Evolutionary conservation across 2,329 filamentous ascomycete species (phyloP).

Genomic region (Coniochaeta sp.): DNA sequence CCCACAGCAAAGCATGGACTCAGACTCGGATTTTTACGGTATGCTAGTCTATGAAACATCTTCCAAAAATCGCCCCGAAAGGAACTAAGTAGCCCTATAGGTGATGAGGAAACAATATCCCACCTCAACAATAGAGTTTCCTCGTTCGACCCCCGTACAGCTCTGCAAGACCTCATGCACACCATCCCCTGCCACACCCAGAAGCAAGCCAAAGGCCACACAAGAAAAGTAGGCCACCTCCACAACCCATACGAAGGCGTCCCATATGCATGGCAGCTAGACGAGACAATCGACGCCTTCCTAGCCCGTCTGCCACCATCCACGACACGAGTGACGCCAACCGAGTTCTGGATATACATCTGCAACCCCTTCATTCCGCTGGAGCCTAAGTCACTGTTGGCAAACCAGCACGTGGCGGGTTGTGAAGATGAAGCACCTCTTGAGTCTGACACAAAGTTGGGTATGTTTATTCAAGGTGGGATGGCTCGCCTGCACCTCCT

Average conservation of each 20-base stretch:
- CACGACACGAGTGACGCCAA: constrained; percentile 39
- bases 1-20: constrained; percentile 23
- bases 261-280: constrained; percentile 47
- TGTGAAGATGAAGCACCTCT: constrained; percentile 42
- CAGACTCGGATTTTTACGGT: constrained; percentile 49
- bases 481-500: constrained; percentile 39
- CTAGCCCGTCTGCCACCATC: constrained; percentile 60
- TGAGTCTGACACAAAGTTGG: constrained; percentile 35
- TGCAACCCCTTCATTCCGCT: constrained; percentile 51
- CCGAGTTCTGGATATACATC: constrained; percentile 65
- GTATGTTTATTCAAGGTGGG: constrained; percentile 44
- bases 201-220: not conserved
- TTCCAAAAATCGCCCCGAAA: not conserved
- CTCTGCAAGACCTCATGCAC: constrained; percentile 12
- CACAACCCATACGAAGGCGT: constrained; percentile 54
- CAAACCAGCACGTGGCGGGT: constrained; percentile 26
- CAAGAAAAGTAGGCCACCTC: constrained; percentile 17
- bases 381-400: constrained; percentile 22
- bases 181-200: constrained; percentile 3
- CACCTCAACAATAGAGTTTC: constrained; percentile 40
- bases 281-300: constrained; percentile 37
- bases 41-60: constrained; percentile 5
- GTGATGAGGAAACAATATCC: constrained; percentile 41
- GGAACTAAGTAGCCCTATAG: constrained; percentile 27
- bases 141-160: constrained; percentile 36